Conservation (phyloP, 768 basidiomycete genomes). For the Punctularia strigosozonata region DNA sequence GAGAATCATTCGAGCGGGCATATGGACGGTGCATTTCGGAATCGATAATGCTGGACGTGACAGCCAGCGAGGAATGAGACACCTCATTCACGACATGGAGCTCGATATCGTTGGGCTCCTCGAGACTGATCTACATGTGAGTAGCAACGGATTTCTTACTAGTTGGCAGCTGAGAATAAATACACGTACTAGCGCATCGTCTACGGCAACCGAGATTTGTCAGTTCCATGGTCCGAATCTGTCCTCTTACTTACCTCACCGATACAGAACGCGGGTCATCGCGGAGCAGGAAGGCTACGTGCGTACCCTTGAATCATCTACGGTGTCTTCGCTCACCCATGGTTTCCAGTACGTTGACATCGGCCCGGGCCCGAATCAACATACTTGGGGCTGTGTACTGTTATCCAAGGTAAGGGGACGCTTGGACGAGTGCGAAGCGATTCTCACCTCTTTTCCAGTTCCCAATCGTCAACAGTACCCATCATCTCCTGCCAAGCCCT, state of each 20-base stretch:
- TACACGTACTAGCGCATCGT: constrained; percentile 38
- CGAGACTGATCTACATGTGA: constrained; percentile 78
- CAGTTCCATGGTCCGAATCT: constrained; percentile 14
- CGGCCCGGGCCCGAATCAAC: constrained; percentile 78
- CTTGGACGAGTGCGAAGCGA: not conserved
- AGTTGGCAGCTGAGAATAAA: not conserved
- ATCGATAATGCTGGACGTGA: constrained; percentile 64
- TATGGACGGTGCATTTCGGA: constrained; percentile 92
- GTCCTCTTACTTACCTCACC: constrained; percentile 4
- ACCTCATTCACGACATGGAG: constrained; percentile 57
- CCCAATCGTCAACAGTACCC: constrained; percentile 77
- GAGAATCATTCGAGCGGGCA: constrained; percentile 67
- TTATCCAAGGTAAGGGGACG: constrained; percentile 52
- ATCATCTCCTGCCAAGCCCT: constrained; percentile 83
- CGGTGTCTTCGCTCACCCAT: not conserved
- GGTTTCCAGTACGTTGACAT: constrained; percentile 64
- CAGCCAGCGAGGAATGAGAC: constrained; percentile 56
- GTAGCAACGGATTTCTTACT: constrained; percentile 13
- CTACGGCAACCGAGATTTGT: constrained; percentile 83
- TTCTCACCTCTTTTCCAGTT: constrained; percentile 32
- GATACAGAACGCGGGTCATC: constrained; percentile 55
- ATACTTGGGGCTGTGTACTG: constrained; percentile 83
- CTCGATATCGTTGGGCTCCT: constrained; percentile 78
- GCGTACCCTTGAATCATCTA: constrained; percentile 20
- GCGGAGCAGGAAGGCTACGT: constrained; percentile 77